Evolutionary conservation across 106 monocot genomes (phyloP), one percentile per base, ranked within the genome.

Genomic region (Apostasia ramifera): DNA sequence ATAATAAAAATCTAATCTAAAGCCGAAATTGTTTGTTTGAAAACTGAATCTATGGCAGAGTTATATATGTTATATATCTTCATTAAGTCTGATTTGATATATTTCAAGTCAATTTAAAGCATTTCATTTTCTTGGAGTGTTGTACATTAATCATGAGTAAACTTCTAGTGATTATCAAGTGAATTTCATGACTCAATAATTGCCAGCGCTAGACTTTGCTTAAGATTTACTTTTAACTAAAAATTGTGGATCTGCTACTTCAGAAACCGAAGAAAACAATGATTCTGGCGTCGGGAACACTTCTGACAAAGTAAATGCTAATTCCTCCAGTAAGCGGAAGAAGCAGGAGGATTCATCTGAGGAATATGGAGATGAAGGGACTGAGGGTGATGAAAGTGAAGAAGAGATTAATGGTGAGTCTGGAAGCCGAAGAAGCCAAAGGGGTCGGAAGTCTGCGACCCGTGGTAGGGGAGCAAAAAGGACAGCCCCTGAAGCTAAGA

Each of bases 281-380:
- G 55, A 44, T 72, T 10, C 12, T 3, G 11, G 66, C 51, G 69
- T n/a, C 40, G 80, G 70, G 47, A 71, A 55, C 13, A 37, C 48
- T 52, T 40, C 41, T 8, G 82, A 76, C 43, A 84, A 83, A 55
- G 64, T 47, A 6, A 73, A 55, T 68, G 73, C 71, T 59, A 79
- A 71, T 56, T 74, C 77, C 53, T 67, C 79, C 4, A 88, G 66
- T 9, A 92, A 86, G 76, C 75, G 86, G 65, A 84, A 88, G 63
- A 62, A 74, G 72, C 52, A 61, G 6, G 71, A 81, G 41, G 78
- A 73, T 41, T 52, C 70, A 15, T 83, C 94, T 8, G 88, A 88
- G 1, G 94, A 88, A 1, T 86, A 82, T 40, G 91, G 84, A 66
- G 55, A 59, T 5, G 78, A 67, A 40, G 74, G 57, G 6, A 58